A percentile compares a stretch with the other conserved stretches of the same genome.
Evolutionary conservation across 495 filamentous ascomycete species (phyloP).

Genomic region (Neurospora cerealis): DNA sequence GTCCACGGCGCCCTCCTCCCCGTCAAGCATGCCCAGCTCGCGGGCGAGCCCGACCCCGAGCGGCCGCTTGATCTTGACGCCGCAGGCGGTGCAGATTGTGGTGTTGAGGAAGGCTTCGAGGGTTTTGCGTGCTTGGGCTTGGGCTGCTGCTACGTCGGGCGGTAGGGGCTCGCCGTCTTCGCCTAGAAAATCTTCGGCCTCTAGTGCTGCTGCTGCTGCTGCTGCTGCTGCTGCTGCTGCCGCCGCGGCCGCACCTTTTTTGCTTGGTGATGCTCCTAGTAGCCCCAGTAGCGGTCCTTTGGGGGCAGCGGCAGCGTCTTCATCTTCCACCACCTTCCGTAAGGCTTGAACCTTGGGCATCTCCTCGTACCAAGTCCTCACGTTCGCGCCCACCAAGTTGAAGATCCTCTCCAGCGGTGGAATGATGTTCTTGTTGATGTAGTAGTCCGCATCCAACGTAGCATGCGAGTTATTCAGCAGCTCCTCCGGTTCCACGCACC

Average conservation of each 20-base stretch:
- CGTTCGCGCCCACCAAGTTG: conserved; percentile 90
- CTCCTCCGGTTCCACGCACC: conserved; percentile 78
- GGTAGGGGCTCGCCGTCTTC: background rate
- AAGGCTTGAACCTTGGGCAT: conserved; percentile 86
- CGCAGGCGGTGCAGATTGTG: conserved; percentile 69
- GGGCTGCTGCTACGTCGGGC: conserved; percentile 15
- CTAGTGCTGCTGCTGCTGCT: background rate
- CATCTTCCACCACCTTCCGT: conserved; percentile 37
- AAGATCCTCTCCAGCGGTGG: conserved; percentile 94
- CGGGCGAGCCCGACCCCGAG: background rate
- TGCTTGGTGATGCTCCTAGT: background rate
- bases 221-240: background rate
- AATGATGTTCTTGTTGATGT: conserved; percentile 91
- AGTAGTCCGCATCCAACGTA: conserved; percentile 94
- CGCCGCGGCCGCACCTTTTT: background rate
- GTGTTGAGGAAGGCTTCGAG: conserved; percentile 83
- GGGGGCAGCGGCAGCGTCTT: conserved; percentile 1
- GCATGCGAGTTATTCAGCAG: conserved; percentile 65
- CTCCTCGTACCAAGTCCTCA: conserved; percentile 87
- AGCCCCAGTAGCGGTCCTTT: background rate
- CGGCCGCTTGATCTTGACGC: conserved; percentile 44
- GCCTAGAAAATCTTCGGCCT: background rate
- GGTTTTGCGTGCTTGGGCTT: conserved; percentile 42
- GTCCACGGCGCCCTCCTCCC: background rate
- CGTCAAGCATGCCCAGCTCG: background rate